Conservation (phyloP, 2,329 filamentous ascomycete species). For the Scortechinia acanthostroma region DNA sequence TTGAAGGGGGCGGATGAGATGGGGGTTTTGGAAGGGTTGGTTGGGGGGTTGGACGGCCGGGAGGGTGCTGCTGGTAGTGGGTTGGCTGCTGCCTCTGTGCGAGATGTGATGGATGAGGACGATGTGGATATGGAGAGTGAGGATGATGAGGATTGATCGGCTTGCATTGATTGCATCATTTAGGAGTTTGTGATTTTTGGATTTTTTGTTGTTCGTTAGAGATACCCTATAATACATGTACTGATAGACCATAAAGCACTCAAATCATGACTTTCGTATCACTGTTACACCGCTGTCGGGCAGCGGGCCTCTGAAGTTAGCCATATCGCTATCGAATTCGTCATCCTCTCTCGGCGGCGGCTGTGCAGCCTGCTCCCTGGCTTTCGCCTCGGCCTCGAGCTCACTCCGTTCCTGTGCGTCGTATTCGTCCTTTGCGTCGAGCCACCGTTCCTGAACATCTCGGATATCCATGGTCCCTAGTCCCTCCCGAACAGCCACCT, state of each 20-base stretch:
- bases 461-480: conserved; percentile 71
- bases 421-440: conserved; percentile 81
- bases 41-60: too few relatives aligned
- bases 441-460: conserved; percentile 92
- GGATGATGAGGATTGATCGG: not conserved
- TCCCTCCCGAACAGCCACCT: conserved; percentile 79
- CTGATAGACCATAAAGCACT: conserved; percentile 6
- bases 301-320: conserved; percentile 41
- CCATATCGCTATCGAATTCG: conserved; percentile 32
- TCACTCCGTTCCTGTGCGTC: conserved; percentile 72
- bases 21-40: conserved; percentile 16
- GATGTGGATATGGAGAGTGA: not conserved
- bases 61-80: conserved; percentile 11
- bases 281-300: conserved; percentile 66
- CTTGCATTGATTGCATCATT: not conserved
- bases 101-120: not conserved
- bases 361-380: conserved; percentile 16
- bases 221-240: too few relatives aligned
- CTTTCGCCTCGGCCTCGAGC: conserved; percentile 68
- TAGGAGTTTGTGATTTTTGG: not conserved
- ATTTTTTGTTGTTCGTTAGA: too few relatives aligned
- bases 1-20: conserved; percentile 43
- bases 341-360: conserved; percentile 18
- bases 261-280: conserved; percentile 54
- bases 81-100: not conserved